phyloP scores from a whole-genome alignment of 441 rosid genomes.

The Populus hybrid region DNA sequence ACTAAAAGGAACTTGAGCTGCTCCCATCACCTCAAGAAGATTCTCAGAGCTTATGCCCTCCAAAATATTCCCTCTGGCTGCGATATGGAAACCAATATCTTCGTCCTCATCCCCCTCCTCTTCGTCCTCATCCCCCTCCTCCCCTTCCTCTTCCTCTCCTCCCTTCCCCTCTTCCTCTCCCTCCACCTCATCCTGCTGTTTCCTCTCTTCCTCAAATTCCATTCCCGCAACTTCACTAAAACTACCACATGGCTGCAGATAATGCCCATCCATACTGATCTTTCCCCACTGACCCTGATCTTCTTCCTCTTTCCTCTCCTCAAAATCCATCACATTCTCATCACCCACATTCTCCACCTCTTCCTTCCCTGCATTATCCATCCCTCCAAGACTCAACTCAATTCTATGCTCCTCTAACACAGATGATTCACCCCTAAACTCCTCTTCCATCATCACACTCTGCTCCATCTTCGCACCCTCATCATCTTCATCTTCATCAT shows the following conservation, averaged over 20 bases:
- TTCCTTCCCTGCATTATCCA: conserved; percentile 14
- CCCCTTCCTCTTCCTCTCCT: conserved; percentile 21
- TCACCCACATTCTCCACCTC: conserved; percentile 10
- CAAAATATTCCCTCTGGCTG: conserved; percentile 41
- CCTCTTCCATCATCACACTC: conserved; percentile 23
- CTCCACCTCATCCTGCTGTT: neutral
- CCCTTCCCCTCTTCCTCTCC: neutral
- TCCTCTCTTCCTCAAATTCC: conserved; percentile 28
- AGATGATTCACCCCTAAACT: conserved; percentile 9
- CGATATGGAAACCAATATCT: conserved; percentile 44
- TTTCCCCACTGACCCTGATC: conserved; percentile 30
- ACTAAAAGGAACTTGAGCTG: conserved; percentile 44
- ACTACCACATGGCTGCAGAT: conserved; percentile 31
- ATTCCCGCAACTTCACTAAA: conserved; percentile 10
- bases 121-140: conserved; percentile 26
- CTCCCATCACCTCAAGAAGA: conserved; percentile 61
- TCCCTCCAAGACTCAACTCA: conserved; percentile 44
- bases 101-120: conserved; percentile 35
- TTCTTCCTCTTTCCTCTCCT: conserved; percentile 30
- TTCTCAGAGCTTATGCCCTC: conserved; percentile 49
- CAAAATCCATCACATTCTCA: conserved; percentile 22
- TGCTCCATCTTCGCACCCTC: conserved; percentile 21
- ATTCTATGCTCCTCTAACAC: conserved; percentile 44
- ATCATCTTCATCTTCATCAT: conserved; percentile 30
- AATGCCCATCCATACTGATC: conserved; percentile 24